Evolutionary conservation across 192 early-diverging fungal species (phyloP), one percentile per base, ranked within the genome.

Genomic region (Diversispora epigaea): DNA sequence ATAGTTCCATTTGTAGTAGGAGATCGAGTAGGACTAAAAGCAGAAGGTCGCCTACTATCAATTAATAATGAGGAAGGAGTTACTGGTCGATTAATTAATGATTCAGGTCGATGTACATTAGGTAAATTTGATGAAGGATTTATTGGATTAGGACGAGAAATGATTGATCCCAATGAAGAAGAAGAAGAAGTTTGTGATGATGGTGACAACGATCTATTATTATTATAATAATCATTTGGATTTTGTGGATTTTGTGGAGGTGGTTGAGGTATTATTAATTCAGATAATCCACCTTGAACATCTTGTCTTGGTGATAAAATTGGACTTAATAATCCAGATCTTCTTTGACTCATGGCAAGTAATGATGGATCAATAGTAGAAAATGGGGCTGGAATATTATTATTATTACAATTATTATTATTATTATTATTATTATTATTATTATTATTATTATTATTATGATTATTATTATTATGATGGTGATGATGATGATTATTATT

Each of bases 361-460:
- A 70, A 41, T 4, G 50, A 19, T 4, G 68, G 68, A 55, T 70
- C 68, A 54, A 70, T 70, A 15, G 46, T 55, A n/a, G 39, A 55
- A 17, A 50, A 12, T 12, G 32, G 54, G 0, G 50, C 0, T n/a
- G 52, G 17, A 47, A 61, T 22, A 52, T 4, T 54, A 54, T 17
- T 54, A 54, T 54, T 54, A 12, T 17, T 11, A 49, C 6, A 49
- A 52, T 2, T 54, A 12, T 54, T 54, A 54, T 17, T 14, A 54
- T 11, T 54, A 54, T 54, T 54, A 54, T 12, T 12, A 54, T 17
- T 0, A 49, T 8, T 49, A 14, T 49, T 49, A 49, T 49, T 49
- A 49, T 0, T 14, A 49, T 8, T 0, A 49, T 49, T 49, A 49
- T 49, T 49, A 49, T 0, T 14, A 49, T 8, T 0, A 11, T 49